Percentiles rank a stretch among this genome's conserved stretches.
Conservation (phyloP, 345 rosid genomes). For the Dimocarpus longan region DNA sequence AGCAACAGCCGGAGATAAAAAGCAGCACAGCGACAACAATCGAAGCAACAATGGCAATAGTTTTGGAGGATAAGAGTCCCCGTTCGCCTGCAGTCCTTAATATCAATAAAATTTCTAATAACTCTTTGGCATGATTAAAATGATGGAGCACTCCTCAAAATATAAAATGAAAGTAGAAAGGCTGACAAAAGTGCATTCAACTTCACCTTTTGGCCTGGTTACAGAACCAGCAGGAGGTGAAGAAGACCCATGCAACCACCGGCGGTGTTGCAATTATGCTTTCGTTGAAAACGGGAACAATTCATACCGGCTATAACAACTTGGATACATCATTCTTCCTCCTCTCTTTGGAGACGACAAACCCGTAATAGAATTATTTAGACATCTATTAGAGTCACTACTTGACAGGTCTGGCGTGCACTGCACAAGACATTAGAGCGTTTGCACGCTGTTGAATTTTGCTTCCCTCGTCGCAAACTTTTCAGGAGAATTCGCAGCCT, state of each 20-base stretch:
- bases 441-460: background rate
- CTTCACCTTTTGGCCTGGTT: background rate
- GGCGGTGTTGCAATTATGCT: background rate
- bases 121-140: too few species aligned
- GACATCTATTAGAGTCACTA: slow-evolving; percentile 20
- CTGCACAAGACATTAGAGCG: slow-evolving; percentile 27
- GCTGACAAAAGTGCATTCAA: background rate
- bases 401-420: slow-evolving; percentile 43
- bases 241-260: background rate
- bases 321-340: slow-evolving; percentile 34
- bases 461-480: slow-evolving; percentile 17
- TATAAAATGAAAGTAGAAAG: too few species aligned
- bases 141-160: too few species aligned
- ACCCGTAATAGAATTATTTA: background rate
- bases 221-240: background rate
- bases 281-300: slow-evolving; percentile 20
- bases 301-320: slow-evolving; percentile 41
- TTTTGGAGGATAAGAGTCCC: slow-evolving; percentile 19
- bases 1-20: slow-evolving; percentile 27
- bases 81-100: slow-evolving; percentile 29
- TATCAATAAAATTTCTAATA: too few species aligned
- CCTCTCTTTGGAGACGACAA: slow-evolving; percentile 22
- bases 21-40: slow-evolving; percentile 27
- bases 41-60: slow-evolving; percentile 36
- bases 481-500: slow-evolving; percentile 5